Evolutionary conservation across 345 rosid species (phyloP), one percentile per base, ranked within the genome.

Genomic region (Citrus glauca): DNA sequence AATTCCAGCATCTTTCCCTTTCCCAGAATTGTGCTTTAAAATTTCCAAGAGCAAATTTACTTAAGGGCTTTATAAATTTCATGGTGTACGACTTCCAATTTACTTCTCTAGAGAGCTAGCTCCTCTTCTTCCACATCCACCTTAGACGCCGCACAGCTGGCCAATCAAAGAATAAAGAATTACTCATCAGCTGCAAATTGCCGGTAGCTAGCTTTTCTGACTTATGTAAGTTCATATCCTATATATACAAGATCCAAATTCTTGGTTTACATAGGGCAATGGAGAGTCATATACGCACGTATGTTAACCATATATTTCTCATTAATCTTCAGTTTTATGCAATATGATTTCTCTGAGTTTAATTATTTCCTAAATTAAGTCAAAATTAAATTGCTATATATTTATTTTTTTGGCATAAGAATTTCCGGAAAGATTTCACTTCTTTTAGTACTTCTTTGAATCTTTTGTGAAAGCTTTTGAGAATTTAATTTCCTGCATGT

Each of bases 1-100:
- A 81, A 77, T 83, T 84, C 80, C 76, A 66, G 71, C 81, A 80
- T 77, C 89, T 78, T 81, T 70, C 77, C 77, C 69, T 78, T 70
- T 63, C 40, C 74, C 42, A 40, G 72, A 85, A 37, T 35, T 72
- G 33, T 61, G 42, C 75, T 27, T 64, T 45, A 45, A 45, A 45
- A 3, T 13, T 45, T 45, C 50, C 50, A 45, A 45, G 16, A 45
- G 50, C 17, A 45, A 45, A 45, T 45, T 45, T 10, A 45, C 50
- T 45, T 13, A 3, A 45, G 50, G 50, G 50, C 50, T 45, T 45
- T 13, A 45, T 45, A 45, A 11, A 11, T 13, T 45, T 16, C 50
- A 45, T 45, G 50, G 50, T 13, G 50, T 3, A 45, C 13, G 50
- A 45, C 50, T 45, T 45, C 50, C 50, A 45, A 45, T 13, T 45